phyloP scores from a whole-genome alignment of 257 asterid species.

The Solanum chmielewskii region DNA sequence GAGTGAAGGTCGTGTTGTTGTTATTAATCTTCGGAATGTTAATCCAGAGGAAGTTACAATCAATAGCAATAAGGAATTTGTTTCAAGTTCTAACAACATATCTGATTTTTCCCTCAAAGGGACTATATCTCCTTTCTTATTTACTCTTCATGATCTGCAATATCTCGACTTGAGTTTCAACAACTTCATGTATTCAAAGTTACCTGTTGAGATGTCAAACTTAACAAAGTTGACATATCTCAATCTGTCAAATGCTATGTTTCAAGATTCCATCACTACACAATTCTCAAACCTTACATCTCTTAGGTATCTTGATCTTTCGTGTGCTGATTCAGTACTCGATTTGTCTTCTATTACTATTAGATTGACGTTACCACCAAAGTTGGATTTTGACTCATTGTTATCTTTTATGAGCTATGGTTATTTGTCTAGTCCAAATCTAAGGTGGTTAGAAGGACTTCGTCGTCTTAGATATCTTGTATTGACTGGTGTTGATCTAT shows the following conservation, averaged over 20 bases:
- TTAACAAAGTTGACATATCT: background rate
- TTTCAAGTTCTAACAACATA: background rate
- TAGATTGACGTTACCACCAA: background rate
- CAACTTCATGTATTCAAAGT: background rate
- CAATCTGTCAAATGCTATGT: conserved; percentile 1
- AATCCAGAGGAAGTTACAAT: background rate
- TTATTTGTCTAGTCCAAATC: background rate
- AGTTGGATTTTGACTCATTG: background rate
- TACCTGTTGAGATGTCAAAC: background rate
- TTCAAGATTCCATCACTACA: background rate
- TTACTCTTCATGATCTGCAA: conserved; percentile 1
- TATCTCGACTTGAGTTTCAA: conserved; percentile 10
- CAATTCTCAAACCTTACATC: conserved; percentile 3
- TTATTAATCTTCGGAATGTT: conserved; percentile 1
- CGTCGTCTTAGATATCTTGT: background rate
- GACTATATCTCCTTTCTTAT: conserved; percentile 1
- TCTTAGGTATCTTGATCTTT: background rate
- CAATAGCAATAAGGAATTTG: background rate
- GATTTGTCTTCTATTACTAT: background rate
- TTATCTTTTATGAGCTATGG: background rate
- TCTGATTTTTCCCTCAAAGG: background rate
- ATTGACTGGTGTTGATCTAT: conserved; percentile 2
- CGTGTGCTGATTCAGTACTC: background rate
- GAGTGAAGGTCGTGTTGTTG: background rate
- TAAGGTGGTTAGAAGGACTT: conserved; percentile 4